These are phyloP conservation scores for Catunica adiposa DNA, from an alignment of 2,329 filamentous ascomycete genomes.

Conservation along the genomic window DNA sequence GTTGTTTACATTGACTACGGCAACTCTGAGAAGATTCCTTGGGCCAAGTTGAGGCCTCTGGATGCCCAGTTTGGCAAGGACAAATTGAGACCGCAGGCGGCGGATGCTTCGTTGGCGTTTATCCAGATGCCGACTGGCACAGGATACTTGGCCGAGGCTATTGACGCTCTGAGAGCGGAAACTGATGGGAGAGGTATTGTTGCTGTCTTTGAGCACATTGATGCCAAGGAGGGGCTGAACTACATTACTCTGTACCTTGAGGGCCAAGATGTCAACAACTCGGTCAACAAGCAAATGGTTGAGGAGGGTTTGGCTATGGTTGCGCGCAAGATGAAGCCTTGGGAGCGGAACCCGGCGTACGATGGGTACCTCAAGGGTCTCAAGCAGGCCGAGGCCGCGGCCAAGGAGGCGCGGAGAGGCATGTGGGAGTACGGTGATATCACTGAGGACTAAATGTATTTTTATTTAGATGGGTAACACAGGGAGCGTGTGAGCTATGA, in stretches of 20 bases:
- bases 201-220: constrained; percentile 76
- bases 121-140: constrained; percentile 68
- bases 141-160: constrained; percentile 71
- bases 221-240: constrained; percentile 59
- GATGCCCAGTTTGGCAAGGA: constrained; percentile 60
- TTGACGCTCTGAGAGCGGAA: constrained; percentile 56
- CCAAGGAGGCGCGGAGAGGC: constrained; percentile 64
- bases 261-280: constrained; percentile 51
- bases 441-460: constrained; percentile 55
- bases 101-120: constrained; percentile 75
- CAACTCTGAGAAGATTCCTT: constrained; percentile 78
- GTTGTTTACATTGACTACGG: constrained; percentile 93
- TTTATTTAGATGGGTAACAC: too few relatives aligned
- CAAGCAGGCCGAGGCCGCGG: constrained; percentile 56
- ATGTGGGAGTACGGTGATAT: constrained; percentile 99
- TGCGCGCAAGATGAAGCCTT: constrained; percentile 75
- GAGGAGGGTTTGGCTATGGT: constrained; percentile 78
- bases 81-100: constrained; percentile 73
- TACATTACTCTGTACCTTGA: constrained; percentile 82
- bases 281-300: constrained; percentile 78
- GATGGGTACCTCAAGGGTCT: constrained; percentile 55
- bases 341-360: constrained; percentile 61
- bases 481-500: too few relatives aligned
- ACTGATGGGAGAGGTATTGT: constrained; percentile 66
- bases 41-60: constrained; percentile 69